A percentile compares a stretch with the other conserved stretches of the same genome.
These are phyloP conservation scores for Serendipita sp. DNA, from an alignment of 768 basidiomycete genomes.

Conservation along the genomic window DNA sequence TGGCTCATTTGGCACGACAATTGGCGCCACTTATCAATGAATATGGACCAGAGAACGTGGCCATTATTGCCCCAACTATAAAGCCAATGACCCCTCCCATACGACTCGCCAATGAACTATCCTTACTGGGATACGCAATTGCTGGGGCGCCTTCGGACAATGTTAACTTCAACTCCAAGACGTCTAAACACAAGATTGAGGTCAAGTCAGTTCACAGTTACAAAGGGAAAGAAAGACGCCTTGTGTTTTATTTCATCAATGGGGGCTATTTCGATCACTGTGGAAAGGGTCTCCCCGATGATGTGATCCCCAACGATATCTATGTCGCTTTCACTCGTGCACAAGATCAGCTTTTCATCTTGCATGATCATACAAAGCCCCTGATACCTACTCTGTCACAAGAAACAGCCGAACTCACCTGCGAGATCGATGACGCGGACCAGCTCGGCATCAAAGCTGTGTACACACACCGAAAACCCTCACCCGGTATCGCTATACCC, in stretches of 20 bases:
- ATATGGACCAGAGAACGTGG: conserved; percentile 3
- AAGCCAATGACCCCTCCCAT: neutral
- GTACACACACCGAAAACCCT: neutral
- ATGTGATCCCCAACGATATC: neutral
- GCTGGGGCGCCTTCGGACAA: neutral
- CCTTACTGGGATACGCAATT: neutral
- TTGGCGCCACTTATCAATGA: neutral
- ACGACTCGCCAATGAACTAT: neutral
- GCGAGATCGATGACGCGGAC: neutral
- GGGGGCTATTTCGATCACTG: neutral
- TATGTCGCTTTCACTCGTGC: conserved; percentile 4
- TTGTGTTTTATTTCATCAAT: neutral
- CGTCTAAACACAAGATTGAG: neutral
- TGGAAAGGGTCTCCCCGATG: neutral
- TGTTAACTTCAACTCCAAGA: neutral
- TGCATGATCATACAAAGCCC: neutral
- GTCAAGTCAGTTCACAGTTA: neutral
- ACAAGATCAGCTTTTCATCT: neutral
- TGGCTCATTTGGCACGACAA: neutral
- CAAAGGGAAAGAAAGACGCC: conserved; percentile 3
- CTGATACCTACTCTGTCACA: neutral
- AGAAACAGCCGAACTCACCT: neutral
- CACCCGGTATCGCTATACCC: neutral
- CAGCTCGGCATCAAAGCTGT: neutral
- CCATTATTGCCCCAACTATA: conserved; percentile 2